A percentile compares a stretch with the other conserved stretches of the same genome.
phyloP scores from a whole-genome alignment of 768 basidiomycete genomes.

The Coprinopsis marcescibilis region DNA sequence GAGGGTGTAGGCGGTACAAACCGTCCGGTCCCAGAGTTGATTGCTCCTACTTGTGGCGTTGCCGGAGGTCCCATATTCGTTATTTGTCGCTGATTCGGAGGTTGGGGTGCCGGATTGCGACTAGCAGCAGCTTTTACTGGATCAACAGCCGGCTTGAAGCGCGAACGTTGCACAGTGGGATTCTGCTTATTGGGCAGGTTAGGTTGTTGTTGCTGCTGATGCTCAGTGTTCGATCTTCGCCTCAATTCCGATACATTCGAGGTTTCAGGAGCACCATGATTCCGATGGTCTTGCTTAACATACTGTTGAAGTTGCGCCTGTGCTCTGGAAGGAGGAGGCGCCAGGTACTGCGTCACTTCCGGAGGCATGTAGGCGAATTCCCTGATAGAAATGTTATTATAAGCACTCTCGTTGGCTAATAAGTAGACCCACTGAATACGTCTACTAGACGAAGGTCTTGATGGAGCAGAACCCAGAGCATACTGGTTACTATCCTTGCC shows the following conservation, averaged over 20 bases:
- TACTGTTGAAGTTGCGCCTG: slow-evolving; percentile 38
- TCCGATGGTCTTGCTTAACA: slow-evolving; percentile 25
- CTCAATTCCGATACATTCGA: slow-evolving; percentile 14
- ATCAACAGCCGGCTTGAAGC: slow-evolving; percentile 14
- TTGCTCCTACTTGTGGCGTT: slow-evolving; percentile 33
- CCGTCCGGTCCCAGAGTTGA: slow-evolving; percentile 6
- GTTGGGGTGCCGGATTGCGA: slow-evolving; percentile 1
- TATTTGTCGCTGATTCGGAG: slow-evolving; percentile 15
- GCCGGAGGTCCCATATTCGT: slow-evolving; percentile 48
- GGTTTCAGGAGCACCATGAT: slow-evolving; percentile 1
- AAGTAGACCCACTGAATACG: slow-evolving; percentile 23
- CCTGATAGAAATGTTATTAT: slow-evolving; percentile 34
- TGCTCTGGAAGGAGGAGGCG: slow-evolving; percentile 33
- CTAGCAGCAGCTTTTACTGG: neutral
- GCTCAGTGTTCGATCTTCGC: slow-evolving; percentile 9
- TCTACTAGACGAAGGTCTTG: slow-evolving; percentile 14
- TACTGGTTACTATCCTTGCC: slow-evolving; percentile 17
- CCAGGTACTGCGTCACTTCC: slow-evolving; percentile 34
- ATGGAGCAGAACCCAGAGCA: neutral
- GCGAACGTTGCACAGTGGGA: neutral
- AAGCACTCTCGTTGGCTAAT: slow-evolving; percentile 10
- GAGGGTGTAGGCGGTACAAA: slow-evolving; percentile 11
- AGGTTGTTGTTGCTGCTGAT: neutral
- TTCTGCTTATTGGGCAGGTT: neutral
- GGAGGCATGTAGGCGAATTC: slow-evolving; percentile 63